Evolutionary conservation across 306 rosid genomes (phyloP).

Genomic region (Carpinus viminea): DNA sequence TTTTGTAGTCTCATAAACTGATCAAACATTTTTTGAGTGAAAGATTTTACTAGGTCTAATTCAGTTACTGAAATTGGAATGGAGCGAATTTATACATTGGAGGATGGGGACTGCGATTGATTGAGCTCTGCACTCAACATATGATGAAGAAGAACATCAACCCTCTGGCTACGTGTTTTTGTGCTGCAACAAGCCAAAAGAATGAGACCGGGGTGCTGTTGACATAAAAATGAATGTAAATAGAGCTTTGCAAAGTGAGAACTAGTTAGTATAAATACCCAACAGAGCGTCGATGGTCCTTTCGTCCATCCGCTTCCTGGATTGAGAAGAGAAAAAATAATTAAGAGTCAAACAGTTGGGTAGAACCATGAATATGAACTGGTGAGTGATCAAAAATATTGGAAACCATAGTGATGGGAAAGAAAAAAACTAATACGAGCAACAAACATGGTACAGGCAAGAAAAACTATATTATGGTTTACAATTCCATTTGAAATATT

Average conservation of each 20-base stretch:
- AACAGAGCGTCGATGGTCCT: slow-evolving; percentile 44
- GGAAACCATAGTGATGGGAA: not conserved
- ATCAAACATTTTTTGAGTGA: not conserved
- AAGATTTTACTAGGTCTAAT: not conserved
- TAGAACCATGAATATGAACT: not conserved
- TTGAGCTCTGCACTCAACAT: slow-evolving; percentile 88
- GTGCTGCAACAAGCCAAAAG: slow-evolving; percentile 59
- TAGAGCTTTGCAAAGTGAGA: slow-evolving; percentile 8
- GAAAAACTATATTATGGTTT: not conserved
- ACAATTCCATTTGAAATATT: slow-evolving; percentile 7
- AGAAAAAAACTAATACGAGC: slow-evolving; percentile 16
- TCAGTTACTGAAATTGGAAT: slow-evolving; percentile 13
- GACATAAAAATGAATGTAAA: slow-evolving; percentile 7
- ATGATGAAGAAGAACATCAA: slow-evolving; percentile 89
- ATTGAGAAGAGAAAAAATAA: slow-evolving; percentile 24
- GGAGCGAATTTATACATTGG: slow-evolving; percentile 35
- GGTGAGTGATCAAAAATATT: slow-evolving; percentile 9
- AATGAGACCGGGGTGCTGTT: slow-evolving; percentile 19
- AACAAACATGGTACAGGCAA: slow-evolving; percentile 16
- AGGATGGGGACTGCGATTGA: slow-evolving; percentile 45
- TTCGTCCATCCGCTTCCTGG: slow-evolving; percentile 52
- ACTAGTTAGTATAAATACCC: slow-evolving; percentile 57
- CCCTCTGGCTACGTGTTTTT: slow-evolving; percentile 79
- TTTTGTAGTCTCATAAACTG: not conserved
- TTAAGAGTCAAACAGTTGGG: slow-evolving; percentile 21